Evolutionary conservation across 2,329 filamentous ascomycete genomes (phyloP), one percentile per base, ranked within the genome.

Genomic region (Hypoxylon sp.): DNA sequence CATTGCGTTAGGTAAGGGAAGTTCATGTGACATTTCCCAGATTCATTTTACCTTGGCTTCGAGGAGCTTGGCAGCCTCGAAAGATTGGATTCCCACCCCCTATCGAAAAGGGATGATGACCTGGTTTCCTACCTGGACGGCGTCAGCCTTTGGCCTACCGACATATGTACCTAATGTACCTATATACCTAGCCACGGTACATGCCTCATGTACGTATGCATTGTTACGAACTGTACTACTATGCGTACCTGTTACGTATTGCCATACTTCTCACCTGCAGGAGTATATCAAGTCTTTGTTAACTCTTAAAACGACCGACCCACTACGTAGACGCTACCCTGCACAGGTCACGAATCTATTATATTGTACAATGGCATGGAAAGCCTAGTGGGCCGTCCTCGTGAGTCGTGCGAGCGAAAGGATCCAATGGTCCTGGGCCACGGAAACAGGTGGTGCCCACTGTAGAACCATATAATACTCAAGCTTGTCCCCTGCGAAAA

Each of bases 1-100:
- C 64, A 69, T 69, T 58, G 64, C 64, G 65, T 63, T 69, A 69
- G 61, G 67, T 67, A 65, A 65, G 67, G 64, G 64, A 66, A 69
- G 67, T 50, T 69, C 67, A 69, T 69, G 67, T 69, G 67, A 69
- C 64, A 67, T 67, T n/a, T 69, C 67, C 61, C 64, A 67, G 64
- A 67, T 69, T 69, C 64, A 63, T 64, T 60, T 51, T 32, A 50
- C 38, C 63, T 67, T 61, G 63, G 60, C 59, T 62, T 64, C 26
- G 57, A 45, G 60, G 55, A 45, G 40, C 53, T 62, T 66, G 57
- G 60, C 61, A 51, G 42, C 49, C 42, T 46, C 30, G 44, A 68
- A 68, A 62, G 57, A 65, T 65, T 62, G 61, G 61, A 59, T 62
- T 65, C 54, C 65, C 61, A 54, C 46, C 60, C 55, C 64, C 64